Percentiles rank a stretch among this genome's conserved stretches.
phyloP scores from a whole-genome alignment of 2,329 filamentous ascomycete genomes.

The Fusarium tuaranense region DNA sequence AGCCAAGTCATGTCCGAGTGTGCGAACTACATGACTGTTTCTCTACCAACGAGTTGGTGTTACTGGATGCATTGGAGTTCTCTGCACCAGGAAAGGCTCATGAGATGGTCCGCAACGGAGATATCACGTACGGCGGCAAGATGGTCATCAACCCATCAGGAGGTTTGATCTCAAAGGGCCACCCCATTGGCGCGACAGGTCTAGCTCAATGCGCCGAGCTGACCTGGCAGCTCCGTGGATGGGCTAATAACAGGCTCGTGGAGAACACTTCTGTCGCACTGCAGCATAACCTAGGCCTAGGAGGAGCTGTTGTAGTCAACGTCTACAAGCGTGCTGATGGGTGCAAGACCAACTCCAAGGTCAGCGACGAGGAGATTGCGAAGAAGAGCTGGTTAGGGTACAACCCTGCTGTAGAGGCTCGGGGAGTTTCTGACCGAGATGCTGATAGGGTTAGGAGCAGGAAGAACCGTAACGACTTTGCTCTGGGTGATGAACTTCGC shows the following conservation, averaged over 20 bases:
- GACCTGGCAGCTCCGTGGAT: slow-evolving; percentile 47
- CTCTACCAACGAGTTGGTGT: slow-evolving; percentile 43
- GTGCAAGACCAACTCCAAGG: neutral
- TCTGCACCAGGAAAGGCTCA: slow-evolving; percentile 33
- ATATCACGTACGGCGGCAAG: slow-evolving; percentile 16
- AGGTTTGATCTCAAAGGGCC: slow-evolving; percentile 47
- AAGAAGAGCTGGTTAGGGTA: slow-evolving; percentile 10
- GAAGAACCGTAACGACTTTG: slow-evolving; percentile 18
- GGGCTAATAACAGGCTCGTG: slow-evolving; percentile 44
- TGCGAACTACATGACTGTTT: slow-evolving; percentile 48
- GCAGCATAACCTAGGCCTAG: slow-evolving; percentile 47
- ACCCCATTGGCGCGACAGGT: slow-evolving; percentile 46
- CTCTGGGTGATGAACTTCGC: neutral
- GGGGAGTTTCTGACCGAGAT: neutral
- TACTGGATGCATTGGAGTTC: slow-evolving; percentile 42
- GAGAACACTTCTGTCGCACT: slow-evolving; percentile 29
- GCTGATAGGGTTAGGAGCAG: slow-evolving; percentile 14
- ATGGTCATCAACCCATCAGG: slow-evolving; percentile 45
- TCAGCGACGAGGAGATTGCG: neutral
- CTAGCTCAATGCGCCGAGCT: slow-evolving; percentile 47
- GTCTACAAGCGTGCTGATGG: slow-evolving; percentile 42
- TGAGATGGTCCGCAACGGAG: slow-evolving; percentile 16
- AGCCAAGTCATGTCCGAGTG: slow-evolving; percentile 36
- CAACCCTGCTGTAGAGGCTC: slow-evolving; percentile 15
- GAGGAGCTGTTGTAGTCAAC: slow-evolving; percentile 43